Evolutionary conservation across 306 rosid genomes (phyloP).

Genomic region (Cucurbita argyrosperma): DNA sequence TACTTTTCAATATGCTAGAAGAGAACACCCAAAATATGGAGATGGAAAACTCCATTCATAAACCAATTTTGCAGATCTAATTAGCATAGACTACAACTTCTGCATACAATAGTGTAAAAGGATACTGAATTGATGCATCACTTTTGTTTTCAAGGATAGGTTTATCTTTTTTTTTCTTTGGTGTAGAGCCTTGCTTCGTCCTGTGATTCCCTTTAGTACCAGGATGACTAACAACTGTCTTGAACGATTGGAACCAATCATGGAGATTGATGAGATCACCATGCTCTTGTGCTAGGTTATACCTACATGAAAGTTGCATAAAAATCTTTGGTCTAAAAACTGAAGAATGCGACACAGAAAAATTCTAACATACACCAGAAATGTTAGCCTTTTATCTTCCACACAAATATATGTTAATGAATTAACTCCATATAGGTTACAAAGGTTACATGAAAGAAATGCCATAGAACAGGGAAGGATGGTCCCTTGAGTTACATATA

Average conservation of each 20-base stretch:
- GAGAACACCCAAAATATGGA: neutral
- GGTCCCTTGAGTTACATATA: neutral
- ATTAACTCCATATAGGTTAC: neutral
- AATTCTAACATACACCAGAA: neutral
- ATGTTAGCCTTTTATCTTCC: neutral
- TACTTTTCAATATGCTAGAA: neutral
- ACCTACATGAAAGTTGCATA: constrained; percentile 26
- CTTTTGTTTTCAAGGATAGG: constrained; percentile 36
- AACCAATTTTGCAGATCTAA: neutral
- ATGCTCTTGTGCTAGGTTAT: constrained; percentile 71
- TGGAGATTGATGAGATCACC: constrained; percentile 96
- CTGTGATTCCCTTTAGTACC: constrained; percentile 39
- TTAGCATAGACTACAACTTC: neutral
- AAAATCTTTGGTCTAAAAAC: neutral
- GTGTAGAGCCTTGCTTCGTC: constrained; percentile 38
- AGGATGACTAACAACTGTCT: constrained; percentile 31
- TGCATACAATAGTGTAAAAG: constrained; percentile 22
- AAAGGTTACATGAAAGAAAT: neutral
- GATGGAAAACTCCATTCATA: neutral
- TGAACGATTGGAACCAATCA: constrained; percentile 86
- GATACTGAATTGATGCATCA: constrained; percentile 85
- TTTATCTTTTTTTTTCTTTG: constrained; percentile 44
- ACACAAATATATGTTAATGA: neutral
- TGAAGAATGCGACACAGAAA: neutral
- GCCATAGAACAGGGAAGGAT: neutral